Evolutionary conservation across 2,329 filamentous ascomycete species (phyloP), one percentile per base, ranked within the genome.

Genomic region (Aspergillus sp.): DNA sequence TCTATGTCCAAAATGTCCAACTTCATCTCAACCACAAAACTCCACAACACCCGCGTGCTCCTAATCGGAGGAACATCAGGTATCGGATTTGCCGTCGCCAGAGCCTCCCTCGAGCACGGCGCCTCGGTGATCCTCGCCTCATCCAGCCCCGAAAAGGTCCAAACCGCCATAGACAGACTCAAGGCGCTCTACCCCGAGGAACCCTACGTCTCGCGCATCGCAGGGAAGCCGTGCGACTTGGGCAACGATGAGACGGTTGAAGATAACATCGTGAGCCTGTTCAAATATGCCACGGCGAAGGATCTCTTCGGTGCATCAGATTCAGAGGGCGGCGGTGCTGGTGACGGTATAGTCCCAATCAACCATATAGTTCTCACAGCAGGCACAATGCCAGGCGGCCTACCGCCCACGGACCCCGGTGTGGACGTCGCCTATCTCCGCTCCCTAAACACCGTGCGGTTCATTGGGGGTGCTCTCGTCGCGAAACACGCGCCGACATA

Each of bases 311-410:
- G 23, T 15, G 14, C 23, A 14, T 14, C 35, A 25, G n/a, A 53
- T 3, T 11, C 41, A 45, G 15, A 3, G 12, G 19, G 9, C 15
- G 12, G 15, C 4, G 45, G 35, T 8, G 17, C n/a, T 8, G 12
- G 44, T 8, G 45, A 48, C 9, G 45, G 9, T 15, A 48, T 17
- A 19, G 45, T 48, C 27, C 45, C 45, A 5, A 48, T 84, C 23
- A 77, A 85, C 59, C 82, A 84, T 61, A 73, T 84, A 11, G 70
- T 83, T 53, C 77, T 73, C 68, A 83, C 81, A 0, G 81, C 82
- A 0, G 82, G 79, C n/a, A 19, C 45, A 14, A 8, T 37, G 4
- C 45, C 45, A 2, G 1, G 11, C 9, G 37, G 9, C 3, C 31
- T 48, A 0, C 66, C 65, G 3, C 48, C 79, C 5, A 23, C 55